These are phyloP conservation scores for Annulohypoxylon nitens DNA, from an alignment of 495 filamentous ascomycete species.

Conservation along the genomic window DNA sequence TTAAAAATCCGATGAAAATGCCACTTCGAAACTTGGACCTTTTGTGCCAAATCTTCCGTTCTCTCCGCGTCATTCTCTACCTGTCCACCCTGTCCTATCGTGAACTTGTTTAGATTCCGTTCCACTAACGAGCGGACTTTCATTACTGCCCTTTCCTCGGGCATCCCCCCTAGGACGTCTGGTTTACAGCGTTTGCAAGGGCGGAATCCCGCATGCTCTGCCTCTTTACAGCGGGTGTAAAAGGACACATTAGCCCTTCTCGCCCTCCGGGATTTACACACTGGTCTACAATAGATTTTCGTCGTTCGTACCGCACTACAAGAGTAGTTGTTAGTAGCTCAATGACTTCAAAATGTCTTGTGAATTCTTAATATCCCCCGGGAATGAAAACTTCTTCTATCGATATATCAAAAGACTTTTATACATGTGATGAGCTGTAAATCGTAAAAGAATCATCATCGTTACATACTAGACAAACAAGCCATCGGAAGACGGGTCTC, in stretches of 20 bases:
- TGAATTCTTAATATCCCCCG: too few species aligned
- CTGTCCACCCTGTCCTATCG: slow-evolving; percentile 23
- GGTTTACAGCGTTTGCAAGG: slow-evolving; percentile 76
- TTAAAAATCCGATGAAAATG: slow-evolving; percentile 76
- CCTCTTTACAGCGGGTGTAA: slow-evolving; percentile 67
- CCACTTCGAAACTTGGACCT: slow-evolving; percentile 68
- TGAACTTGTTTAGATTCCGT: slow-evolving; percentile 18
- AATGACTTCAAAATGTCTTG: too few species aligned
- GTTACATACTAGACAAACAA: slow-evolving; percentile 66
- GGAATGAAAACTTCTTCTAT: too few species aligned
- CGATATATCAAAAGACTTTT: too few species aligned
- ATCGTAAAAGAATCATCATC: too few species aligned
- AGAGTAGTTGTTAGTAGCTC: too few species aligned
- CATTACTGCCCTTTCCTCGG: slow-evolving; percentile 61
- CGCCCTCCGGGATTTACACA: slow-evolving; percentile 70
- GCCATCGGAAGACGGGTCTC: slow-evolving; percentile 63
- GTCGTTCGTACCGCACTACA: slow-evolving; percentile 67
- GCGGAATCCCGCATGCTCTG: slow-evolving; percentile 68
- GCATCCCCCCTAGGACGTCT: slow-evolving; percentile 52
- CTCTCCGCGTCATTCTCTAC: slow-evolving; percentile 55
- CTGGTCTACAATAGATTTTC: slow-evolving; percentile 74
- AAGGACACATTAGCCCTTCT: slow-evolving; percentile 72
- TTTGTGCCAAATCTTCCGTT: slow-evolving; percentile 64
- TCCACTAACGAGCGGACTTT: slow-evolving; percentile 58
- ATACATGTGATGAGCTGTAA: too few species aligned